phyloP scores from a whole-genome alignment of 352 stramenopile genomes.

The Pythium grandisporangium region DNA sequence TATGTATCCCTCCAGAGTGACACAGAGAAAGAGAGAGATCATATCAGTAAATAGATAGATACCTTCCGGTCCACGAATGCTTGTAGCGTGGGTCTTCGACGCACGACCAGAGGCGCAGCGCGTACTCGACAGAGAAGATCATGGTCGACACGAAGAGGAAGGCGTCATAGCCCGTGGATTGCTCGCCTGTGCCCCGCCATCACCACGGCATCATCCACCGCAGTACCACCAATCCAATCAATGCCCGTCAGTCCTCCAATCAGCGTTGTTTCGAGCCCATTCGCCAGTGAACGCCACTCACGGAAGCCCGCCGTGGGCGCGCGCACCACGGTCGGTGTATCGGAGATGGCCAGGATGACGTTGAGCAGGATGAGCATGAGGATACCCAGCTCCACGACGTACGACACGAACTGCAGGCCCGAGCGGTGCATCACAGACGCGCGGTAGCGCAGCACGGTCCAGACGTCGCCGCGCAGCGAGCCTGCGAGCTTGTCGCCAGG shows the following conservation, averaged over 20 bases:
- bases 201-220: too few relatives aligned
- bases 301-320: slow-evolving; percentile 1
- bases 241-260: too few relatives aligned
- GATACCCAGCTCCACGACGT: slow-evolving; percentile 52
- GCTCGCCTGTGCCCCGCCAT: too few relatives aligned
- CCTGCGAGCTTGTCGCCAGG: background rate
- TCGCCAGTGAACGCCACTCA: background rate
- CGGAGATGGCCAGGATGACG: slow-evolving; percentile 63
- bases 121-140: slow-evolving; percentile 72
- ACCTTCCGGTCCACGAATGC: too few relatives aligned
- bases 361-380: slow-evolving; percentile 74
- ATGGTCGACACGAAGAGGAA: slow-evolving; percentile 71
- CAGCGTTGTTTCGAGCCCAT: slow-evolving; percentile 16
- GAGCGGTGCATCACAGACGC: slow-evolving; percentile 50
- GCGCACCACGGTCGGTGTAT: slow-evolving; percentile 21
- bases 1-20: too few relatives aligned
- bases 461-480: slow-evolving; percentile 44
- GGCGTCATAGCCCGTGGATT: slow-evolving; percentile 48
- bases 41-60: too few relatives aligned
- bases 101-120: slow-evolving; percentile 72
- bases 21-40: too few relatives aligned
- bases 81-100: slow-evolving; percentile 62
- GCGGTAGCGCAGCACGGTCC: slow-evolving; percentile 74
- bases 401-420: slow-evolving; percentile 54
- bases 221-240: too few relatives aligned